Conservation (phyloP, 1,284 basidiomycete species). For the Rhodofomes roseus region DNA sequence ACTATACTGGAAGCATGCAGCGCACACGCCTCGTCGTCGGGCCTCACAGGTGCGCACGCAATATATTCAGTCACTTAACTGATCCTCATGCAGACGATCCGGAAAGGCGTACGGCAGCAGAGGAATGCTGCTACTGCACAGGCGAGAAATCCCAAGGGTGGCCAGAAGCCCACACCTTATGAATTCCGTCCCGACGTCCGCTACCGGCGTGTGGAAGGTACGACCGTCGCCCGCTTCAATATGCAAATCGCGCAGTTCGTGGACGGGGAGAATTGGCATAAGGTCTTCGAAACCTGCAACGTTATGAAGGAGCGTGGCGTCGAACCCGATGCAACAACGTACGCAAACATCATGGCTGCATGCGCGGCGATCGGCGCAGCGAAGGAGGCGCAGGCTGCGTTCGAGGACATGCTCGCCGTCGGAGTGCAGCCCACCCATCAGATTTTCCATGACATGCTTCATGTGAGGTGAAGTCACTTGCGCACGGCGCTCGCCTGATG, state of each 20-base stretch:
- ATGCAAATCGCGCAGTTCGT: constrained; percentile 15
- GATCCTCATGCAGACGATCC: not conserved
- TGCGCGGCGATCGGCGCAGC: constrained; percentile 38
- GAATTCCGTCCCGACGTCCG: constrained; percentile 2
- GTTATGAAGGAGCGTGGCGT: constrained; percentile 54
- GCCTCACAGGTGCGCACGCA: not conserved
- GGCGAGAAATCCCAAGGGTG: not conserved
- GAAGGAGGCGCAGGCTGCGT: constrained; percentile 61
- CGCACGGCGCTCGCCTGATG: not conserved
- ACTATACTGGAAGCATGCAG: constrained; percentile 4
- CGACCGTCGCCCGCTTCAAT: constrained; percentile 15
- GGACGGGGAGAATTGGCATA: constrained; percentile 1
- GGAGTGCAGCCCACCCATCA: constrained; percentile 53
- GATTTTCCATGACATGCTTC: constrained; percentile 63
- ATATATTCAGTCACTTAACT: too few relatives aligned
- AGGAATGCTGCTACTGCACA: constrained; percentile 17
- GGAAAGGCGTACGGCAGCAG: constrained; percentile 9
- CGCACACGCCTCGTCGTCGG: not conserved
- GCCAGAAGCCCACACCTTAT: constrained; percentile 1
- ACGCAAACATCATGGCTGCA: constrained; percentile 50
- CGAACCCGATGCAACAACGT: constrained; percentile 49
- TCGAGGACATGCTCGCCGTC: constrained; percentile 66
- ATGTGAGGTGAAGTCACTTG: constrained; percentile 36
- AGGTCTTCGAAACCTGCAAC: constrained; percentile 24
- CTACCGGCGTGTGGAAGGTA: constrained; percentile 7